A percentile compares a stretch with the other conserved stretches of the same genome.
Conservation (phyloP, 768 basidiomycete species). For the Trametes cinnabarina region DNA sequence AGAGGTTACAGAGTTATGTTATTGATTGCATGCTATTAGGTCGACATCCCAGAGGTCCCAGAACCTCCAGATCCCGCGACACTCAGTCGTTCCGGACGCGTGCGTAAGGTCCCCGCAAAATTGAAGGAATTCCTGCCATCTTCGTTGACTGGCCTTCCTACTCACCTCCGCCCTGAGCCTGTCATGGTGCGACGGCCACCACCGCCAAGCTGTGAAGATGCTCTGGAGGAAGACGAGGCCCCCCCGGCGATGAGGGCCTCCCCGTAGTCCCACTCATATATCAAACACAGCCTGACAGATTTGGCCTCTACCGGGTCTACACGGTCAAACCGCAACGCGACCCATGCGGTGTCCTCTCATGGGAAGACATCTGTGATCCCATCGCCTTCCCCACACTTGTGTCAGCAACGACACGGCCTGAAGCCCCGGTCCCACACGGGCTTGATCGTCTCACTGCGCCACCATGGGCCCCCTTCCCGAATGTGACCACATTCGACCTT, state of each 20-base stretch:
- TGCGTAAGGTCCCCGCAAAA: neutral
- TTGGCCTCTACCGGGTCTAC: neutral
- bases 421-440: neutral
- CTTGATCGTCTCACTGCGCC: neutral
- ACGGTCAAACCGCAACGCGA: neutral
- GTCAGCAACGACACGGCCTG: neutral
- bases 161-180: neutral
- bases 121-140: conserved; percentile 2
- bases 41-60: neutral
- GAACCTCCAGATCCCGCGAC: neutral
- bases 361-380: neutral
- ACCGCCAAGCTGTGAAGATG: too few species aligned
- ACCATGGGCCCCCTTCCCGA: conserved; percentile 11
- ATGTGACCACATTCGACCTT: conserved; percentile 24
- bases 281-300: neutral
- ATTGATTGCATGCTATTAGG: too few species aligned
- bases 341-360: neutral
- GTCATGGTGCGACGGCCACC: too few species aligned
- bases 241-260: neutral
- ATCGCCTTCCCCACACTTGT: neutral
- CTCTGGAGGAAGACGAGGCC: too few species aligned
- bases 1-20: too few species aligned
- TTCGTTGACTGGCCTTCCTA: neutral
- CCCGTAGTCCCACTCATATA: neutral
- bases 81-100: neutral